Evolutionary conservation across 352 stramenopile species (phyloP).

Genomic region (Globisporangium polare): DNA sequence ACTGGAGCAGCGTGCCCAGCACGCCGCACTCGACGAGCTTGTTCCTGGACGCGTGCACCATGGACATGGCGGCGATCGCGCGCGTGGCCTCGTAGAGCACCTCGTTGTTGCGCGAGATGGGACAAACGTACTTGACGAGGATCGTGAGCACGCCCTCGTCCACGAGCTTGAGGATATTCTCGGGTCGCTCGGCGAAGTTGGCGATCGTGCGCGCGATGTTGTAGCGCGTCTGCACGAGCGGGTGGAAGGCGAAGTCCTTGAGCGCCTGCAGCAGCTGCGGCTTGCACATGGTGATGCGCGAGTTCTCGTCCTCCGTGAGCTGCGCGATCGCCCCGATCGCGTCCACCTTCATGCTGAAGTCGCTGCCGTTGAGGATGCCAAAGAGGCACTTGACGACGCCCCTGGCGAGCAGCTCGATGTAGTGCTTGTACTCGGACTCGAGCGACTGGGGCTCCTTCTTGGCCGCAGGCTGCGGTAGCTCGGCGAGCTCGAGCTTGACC

Average conservation of each 20-base stretch:
- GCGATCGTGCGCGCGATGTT: constrained; percentile 71
- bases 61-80: constrained; percentile 56
- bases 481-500: constrained; percentile 12
- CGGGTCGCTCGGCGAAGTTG: constrained; percentile 67
- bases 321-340: constrained; percentile 62
- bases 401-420: constrained; percentile 67
- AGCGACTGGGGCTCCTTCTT: not conserved
- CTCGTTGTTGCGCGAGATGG: constrained; percentile 43
- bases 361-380: constrained; percentile 59
- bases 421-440: constrained; percentile 58
- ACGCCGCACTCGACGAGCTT: constrained; percentile 63
- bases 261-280: constrained; percentile 50
- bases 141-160: constrained; percentile 59
- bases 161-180: constrained; percentile 73
- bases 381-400: constrained; percentile 72
- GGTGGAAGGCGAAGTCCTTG: constrained; percentile 63
- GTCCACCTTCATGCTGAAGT: constrained; percentile 71
- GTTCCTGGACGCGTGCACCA: constrained; percentile 48
- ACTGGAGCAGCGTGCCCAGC: constrained; percentile 48
- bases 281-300: constrained; percentile 69
- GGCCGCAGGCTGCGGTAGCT: not conserved
- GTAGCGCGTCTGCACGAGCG: constrained; percentile 45
- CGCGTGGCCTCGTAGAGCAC: constrained; percentile 55
- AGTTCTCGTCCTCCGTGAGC: constrained; percentile 56
- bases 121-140: constrained; percentile 69